Conservation (phyloP, 2,329 filamentous ascomycete genomes). For the Xylaria sp. region DNA sequence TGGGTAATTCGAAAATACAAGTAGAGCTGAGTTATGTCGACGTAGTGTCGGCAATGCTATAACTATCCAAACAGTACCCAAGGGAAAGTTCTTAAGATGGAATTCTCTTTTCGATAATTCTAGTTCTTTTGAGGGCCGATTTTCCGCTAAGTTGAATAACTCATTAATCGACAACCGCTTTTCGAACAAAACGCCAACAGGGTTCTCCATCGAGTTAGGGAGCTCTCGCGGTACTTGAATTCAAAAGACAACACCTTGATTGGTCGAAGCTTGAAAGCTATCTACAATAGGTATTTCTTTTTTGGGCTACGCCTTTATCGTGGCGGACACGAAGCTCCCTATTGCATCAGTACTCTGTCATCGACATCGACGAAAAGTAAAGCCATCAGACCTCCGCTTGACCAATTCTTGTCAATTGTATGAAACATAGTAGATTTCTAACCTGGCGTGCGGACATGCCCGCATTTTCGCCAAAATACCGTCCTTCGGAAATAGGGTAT, state of each 20-base stretch:
- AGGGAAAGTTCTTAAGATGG: no score
- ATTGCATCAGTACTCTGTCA: constrained; percentile 30
- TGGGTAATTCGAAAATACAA: no score
- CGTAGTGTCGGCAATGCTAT: no score
- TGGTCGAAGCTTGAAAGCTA: constrained; percentile 3
- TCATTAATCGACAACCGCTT: no score
- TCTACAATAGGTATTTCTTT: constrained; percentile 4
- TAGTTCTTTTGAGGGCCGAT: no score
- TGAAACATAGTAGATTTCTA: neutral
- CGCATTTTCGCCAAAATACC: neutral
- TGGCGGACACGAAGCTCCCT: constrained; percentile 18
- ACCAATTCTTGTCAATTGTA: neutral
- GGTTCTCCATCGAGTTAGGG: neutral
- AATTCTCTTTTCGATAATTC: no score
- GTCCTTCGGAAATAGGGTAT: neutral
- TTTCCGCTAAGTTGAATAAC: no score
- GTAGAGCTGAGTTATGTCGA: no score
- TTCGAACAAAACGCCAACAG: neutral
- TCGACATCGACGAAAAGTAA: constrained; percentile 19
- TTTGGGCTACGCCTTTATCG: neutral
- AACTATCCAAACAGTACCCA: no score
- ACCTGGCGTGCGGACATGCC: neutral
- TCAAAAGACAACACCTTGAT: constrained; percentile 11
- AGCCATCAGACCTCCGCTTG: constrained; percentile 2
- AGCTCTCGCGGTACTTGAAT: neutral